These are phyloP conservation scores for Sugiyamaella boreocaroliniensis DNA, from an alignment of 805 yeast genomes.

Conservation along the genomic window DNA sequence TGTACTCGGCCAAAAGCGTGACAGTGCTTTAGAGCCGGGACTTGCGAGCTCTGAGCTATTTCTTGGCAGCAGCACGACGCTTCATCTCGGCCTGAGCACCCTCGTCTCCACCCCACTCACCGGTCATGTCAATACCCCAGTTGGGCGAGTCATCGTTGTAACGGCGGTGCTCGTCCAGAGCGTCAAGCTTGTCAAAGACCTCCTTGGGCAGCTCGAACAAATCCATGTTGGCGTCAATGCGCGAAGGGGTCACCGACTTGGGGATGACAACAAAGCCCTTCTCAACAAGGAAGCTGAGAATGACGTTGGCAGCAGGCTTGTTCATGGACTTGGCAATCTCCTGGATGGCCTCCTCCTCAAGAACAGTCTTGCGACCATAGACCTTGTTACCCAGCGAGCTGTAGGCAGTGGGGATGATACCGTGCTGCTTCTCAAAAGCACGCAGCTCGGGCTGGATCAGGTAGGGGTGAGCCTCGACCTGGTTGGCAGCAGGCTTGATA, in stretches of 20 bases:
- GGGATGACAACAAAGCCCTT: slow-evolving; percentile 69
- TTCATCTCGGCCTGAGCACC: slow-evolving; percentile 8
- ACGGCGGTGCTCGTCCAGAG: slow-evolving; percentile 22
- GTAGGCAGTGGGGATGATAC: slow-evolving; percentile 53
- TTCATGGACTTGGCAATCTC: slow-evolving; percentile 48
- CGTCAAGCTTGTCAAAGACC: slow-evolving; percentile 30
- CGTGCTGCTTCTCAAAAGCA: slow-evolving; percentile 39
- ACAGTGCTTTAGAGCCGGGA: background rate
- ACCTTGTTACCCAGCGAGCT: slow-evolving; percentile 42
- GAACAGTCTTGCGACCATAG: slow-evolving; percentile 24
- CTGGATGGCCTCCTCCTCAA: slow-evolving; percentile 47
- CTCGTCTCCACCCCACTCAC: slow-evolving; percentile 21
- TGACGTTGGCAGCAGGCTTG: slow-evolving; percentile 56
- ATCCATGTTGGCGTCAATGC: slow-evolving; percentile 53
- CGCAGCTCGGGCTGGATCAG: slow-evolving; percentile 37
- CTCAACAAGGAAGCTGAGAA: slow-evolving; percentile 76
- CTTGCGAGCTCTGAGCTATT: background rate
- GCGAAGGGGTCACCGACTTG: slow-evolving; percentile 59
- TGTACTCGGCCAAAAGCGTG: background rate
- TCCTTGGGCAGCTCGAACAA: slow-evolving; percentile 44
- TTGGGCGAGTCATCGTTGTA: slow-evolving; percentile 25
- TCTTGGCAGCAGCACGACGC: background rate
- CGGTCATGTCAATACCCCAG: slow-evolving; percentile 28
- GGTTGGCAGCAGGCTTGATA: slow-evolving; percentile 61
- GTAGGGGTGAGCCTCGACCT: slow-evolving; percentile 55